Evolutionary conservation across 2,329 filamentous ascomycete genomes (phyloP).

Genomic region (Cladosporium oxysporum): DNA sequence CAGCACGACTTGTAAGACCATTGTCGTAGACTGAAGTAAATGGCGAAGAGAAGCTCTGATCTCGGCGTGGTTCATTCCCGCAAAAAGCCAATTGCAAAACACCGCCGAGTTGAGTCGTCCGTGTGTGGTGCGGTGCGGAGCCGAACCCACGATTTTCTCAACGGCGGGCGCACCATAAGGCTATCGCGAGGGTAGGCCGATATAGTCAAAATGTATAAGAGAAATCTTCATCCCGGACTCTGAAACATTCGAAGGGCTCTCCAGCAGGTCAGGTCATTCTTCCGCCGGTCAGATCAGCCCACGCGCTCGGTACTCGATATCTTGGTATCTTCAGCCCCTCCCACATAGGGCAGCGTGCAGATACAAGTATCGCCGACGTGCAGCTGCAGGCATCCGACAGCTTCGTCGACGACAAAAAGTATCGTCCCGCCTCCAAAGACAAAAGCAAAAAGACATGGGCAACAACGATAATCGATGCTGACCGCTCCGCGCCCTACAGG

Average conservation of each 20-base stretch:
- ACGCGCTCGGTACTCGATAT: not conserved
- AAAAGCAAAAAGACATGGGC: not conserved
- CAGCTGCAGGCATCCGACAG: constrained; percentile 2
- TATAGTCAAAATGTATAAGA: not conserved
- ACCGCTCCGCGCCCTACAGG: not conserved
- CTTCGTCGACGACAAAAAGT: not conserved
- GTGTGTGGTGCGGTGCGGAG: constrained; percentile 1
- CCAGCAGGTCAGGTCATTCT: not conserved
- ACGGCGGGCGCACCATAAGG: constrained; percentile 1
- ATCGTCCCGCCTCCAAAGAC: not conserved
- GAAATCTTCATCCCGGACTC: not conserved
- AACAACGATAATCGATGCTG: not conserved
- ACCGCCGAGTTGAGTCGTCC: not conserved
- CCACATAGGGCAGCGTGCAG: not conserved
- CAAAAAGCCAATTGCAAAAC: not conserved
- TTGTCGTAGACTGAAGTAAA: no score
- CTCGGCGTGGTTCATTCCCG: not conserved
- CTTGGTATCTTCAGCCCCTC: constrained; percentile 2
- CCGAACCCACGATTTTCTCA: not conserved
- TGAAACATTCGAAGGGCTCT: not conserved
- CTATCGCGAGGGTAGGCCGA: not conserved
- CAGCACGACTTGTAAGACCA: no score
- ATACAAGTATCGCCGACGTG: constrained; percentile 4
- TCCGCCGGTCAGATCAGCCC: not conserved
- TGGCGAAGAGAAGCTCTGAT: not conserved